Evolutionary conservation across 805 yeast genomes (phyloP), one percentile per base, ranked within the genome.

Genomic region (Vanderwaltozyma verrucispora): DNA sequence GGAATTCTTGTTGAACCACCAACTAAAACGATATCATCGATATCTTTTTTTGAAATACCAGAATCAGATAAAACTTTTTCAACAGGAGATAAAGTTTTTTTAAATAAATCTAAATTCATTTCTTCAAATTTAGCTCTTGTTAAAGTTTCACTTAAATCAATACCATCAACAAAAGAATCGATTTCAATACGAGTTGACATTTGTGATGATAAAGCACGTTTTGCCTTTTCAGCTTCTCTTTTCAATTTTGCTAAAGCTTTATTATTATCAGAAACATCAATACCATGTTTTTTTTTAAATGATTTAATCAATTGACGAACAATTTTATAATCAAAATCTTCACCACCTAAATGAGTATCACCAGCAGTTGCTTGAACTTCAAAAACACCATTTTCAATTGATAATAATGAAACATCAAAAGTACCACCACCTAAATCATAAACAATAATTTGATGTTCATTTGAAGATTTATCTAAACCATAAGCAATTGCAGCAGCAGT

Each of bases 1-100:
- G 97, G 98, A 70, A 89, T 92, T 75, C 97, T 85, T 39, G 98
- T 92, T 29, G 98, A 89, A 68, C 98, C 98, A 74, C 98, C 98
- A 59, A 89, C 98, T 37, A 89, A 72, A 32, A 89, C 97, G 60
- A 89, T 87, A 59, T 89, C 98, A 64, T 89, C 86, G 54, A 89
- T 76, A 53, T 85, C 95, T 47, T 79, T 68, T 68, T 83, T 83
- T 65, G 79, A 78, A 47, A 88, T 73, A 62, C 88, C 89, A 37
- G 96, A 78, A 65, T 92, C 98, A 66, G 83, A 83, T 62, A 89
- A 73, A 35, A 89, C 97, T 67, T 83, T 89, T 68, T 86, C 95
- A 49, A 89, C 97, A 38, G 97, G 96, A 62, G 84, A 88, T 62
- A 89, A 71, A 38, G 98, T 89, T 65, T 84, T 84, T 72, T 85